These are phyloP conservation scores for Ophiostoma piceae DNA, from an alignment of 2,329 filamentous ascomycete species.

Conservation along the genomic window DNA sequence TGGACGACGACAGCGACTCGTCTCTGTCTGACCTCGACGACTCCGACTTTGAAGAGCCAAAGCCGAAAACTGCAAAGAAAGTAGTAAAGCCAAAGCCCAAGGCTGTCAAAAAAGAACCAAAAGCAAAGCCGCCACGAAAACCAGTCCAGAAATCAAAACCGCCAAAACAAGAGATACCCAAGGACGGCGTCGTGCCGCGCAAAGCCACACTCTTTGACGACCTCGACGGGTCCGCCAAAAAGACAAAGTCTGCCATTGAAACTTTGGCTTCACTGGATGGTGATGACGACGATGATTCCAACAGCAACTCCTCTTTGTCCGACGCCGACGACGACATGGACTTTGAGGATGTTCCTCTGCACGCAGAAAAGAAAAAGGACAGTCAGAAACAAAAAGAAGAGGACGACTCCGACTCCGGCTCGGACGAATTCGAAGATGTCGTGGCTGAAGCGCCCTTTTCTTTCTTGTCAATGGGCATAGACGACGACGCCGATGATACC, in stretches of 20 bases:
- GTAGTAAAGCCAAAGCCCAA: background rate
- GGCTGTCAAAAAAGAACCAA: background rate
- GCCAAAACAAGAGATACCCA: background rate
- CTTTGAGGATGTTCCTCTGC: constrained; percentile 48
- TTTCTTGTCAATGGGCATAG: constrained; percentile 30
- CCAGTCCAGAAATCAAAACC: background rate
- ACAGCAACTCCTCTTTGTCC: constrained; percentile 48
- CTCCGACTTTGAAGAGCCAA: background rate
- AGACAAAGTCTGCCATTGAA: background rate
- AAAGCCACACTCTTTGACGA: constrained; percentile 17
- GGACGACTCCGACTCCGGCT: constrained; percentile 23
- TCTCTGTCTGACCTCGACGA: constrained; percentile 8
- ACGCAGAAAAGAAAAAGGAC: constrained; percentile 34
- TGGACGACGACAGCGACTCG: constrained; percentile 17
- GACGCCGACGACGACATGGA: constrained; percentile 41
- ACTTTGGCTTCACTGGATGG: background rate
- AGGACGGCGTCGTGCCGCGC: constrained; percentile 1
- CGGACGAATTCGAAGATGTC: constrained; percentile 22
- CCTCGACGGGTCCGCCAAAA: background rate
- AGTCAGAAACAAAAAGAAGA: constrained; percentile 38
- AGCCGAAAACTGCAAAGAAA: background rate
- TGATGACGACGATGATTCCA: constrained; percentile 41
- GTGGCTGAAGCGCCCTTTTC: constrained; percentile 25
- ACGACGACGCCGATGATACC: constrained; percentile 28
- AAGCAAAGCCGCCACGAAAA: background rate